Conservation (phyloP, 2,329 filamentous ascomycete genomes). For the Calonectria montana region DNA sequence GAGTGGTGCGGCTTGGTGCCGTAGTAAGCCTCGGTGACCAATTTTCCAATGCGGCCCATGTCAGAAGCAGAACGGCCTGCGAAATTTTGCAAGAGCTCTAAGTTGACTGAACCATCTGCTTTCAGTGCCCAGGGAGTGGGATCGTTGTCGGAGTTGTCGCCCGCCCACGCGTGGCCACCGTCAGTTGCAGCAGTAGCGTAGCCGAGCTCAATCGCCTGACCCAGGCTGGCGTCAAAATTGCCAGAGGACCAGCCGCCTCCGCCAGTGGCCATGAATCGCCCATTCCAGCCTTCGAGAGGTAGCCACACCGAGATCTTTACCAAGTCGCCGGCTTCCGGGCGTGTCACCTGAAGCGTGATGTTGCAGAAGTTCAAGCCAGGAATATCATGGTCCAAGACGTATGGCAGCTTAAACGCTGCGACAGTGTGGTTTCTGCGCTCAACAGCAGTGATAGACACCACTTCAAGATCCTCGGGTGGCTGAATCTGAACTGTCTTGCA, state of each 20-base stretch:
- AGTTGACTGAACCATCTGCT: not conserved
- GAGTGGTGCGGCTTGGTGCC: not conserved
- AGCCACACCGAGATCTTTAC: not conserved
- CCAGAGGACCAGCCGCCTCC: constrained; percentile 12
- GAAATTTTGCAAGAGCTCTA: not conserved
- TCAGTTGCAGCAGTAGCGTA: constrained; percentile 7
- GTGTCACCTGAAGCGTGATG: constrained; percentile 3
- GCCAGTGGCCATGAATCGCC: constrained; percentile 1
- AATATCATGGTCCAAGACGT: not conserved
- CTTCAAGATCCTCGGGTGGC: not conserved
- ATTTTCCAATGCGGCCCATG: not conserved
- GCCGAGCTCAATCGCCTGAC: not conserved
- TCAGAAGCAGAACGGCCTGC: not conserved
- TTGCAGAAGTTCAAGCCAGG: constrained; percentile 14
- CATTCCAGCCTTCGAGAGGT: constrained; percentile 8
- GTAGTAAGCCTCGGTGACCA: not conserved
- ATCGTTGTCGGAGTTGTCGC: not conserved
- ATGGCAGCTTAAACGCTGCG: not conserved
- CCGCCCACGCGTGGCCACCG: not conserved
- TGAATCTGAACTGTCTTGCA: not conserved
- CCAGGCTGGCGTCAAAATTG: not conserved
- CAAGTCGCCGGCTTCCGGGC: not conserved
- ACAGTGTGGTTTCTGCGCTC: not conserved
- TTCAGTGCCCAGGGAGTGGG: not conserved
- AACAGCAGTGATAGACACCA: not conserved